Evolutionary conservation across 2,329 filamentous ascomycete genomes (phyloP).

Genomic region (Talaromyces islandicus): DNA sequence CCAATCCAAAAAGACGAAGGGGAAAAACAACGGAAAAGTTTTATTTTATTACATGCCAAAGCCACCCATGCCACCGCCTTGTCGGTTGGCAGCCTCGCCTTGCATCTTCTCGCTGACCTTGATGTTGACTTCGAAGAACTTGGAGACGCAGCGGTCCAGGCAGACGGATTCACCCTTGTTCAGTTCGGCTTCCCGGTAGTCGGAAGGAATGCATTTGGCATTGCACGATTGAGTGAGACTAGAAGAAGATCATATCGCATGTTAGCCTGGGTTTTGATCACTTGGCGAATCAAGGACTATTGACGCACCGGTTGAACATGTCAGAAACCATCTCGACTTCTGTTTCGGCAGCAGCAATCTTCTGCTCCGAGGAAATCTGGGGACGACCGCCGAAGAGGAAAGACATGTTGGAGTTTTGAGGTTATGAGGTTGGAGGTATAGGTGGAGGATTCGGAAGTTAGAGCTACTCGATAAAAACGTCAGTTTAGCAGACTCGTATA

Average conservation of each 20-base stretch:
- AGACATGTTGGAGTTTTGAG: constrained; percentile 50
- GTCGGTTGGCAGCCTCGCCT: constrained; percentile 67
- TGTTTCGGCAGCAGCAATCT: constrained; percentile 91
- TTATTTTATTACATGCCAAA: constrained; percentile 40
- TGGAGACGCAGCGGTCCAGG: constrained; percentile 91
- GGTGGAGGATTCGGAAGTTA: not conserved
- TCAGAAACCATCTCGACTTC: constrained; percentile 97
- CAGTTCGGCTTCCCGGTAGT: constrained; percentile 93
- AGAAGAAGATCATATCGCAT: not conserved
- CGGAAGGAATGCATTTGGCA: constrained; percentile 84
- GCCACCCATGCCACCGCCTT: constrained; percentile 48
- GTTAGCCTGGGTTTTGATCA: not conserved
- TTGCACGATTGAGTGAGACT: constrained; percentile 85
- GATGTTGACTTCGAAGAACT: constrained; percentile 98
- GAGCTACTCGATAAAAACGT: not conserved
- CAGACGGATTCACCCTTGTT: constrained; percentile 99
- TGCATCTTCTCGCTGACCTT: constrained; percentile 98
- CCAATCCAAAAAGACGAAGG: not conserved
- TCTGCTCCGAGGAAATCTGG: constrained; percentile 90
- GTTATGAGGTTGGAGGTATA: not conserved
- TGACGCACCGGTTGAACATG: constrained; percentile 86
- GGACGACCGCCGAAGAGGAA: constrained; percentile 67
- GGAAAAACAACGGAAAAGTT: not conserved
- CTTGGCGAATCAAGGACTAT: not conserved
- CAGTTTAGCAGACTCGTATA: not conserved